Evolutionary conservation across 805 yeast species (phyloP).

Genomic region (Wickerhamomyces alni): DNA sequence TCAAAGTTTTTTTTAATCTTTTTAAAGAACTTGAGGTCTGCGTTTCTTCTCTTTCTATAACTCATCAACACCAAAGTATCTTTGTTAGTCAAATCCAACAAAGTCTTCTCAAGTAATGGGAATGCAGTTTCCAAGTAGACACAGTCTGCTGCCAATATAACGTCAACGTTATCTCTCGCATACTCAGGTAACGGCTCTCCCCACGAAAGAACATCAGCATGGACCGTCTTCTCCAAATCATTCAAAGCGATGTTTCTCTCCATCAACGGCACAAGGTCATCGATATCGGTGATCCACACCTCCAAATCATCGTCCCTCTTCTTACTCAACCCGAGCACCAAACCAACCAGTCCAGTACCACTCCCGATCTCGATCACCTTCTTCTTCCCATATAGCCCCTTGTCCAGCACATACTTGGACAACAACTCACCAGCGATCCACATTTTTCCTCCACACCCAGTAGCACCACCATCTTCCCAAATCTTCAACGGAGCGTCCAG

Average conservation of each 20-base stretch:
- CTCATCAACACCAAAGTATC: conserved; percentile 44
- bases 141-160: conserved; percentile 54
- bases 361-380: conserved; percentile 47
- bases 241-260: conserved; percentile 38
- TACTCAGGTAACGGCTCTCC: conserved; percentile 34
- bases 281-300: conserved; percentile 45
- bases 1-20: conserved; percentile 28
- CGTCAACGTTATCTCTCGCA: conserved; percentile 31
- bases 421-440: conserved; percentile 58
- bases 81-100: conserved; percentile 34
- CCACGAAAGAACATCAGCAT: conserved; percentile 40
- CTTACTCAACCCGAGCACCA: conserved; percentile 25
- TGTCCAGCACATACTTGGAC: conserved; percentile 36
- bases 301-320: conserved; percentile 23
- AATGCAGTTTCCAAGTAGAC: conserved; percentile 51
- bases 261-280: conserved; percentile 41
- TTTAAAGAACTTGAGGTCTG: conserved; percentile 27
- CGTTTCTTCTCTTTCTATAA: conserved; percentile 49
- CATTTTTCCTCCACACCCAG: conserved; percentile 59
- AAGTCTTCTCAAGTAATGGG: conserved; percentile 43
- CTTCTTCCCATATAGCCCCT: conserved; percentile 12
- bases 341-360: conserved; percentile 54
- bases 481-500: conserved; percentile 30
- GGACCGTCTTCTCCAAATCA: conserved; percentile 27
- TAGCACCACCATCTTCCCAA: conserved; percentile 50